Percentiles rank a stretch among this genome's conserved stretches.
phyloP scores from a whole-genome alignment of 1,139 yeast genomes.

The Diutina catenulata region DNA sequence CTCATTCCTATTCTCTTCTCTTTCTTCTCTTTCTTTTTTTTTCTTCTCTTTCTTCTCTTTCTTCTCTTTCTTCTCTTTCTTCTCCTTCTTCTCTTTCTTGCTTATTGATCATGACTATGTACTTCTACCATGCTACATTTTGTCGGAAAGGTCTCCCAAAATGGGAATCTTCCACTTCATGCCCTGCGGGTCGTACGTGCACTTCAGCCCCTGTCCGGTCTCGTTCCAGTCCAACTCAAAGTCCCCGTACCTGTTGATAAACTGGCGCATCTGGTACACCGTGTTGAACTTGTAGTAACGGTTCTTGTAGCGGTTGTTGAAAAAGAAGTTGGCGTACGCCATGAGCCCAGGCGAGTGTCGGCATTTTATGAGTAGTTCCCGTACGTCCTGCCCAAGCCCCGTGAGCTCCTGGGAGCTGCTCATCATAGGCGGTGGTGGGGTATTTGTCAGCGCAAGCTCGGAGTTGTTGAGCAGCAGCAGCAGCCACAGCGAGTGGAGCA shows the following conservation, averaged over 20 bases:
- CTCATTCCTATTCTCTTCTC: too few species aligned
- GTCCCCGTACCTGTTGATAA: conserved; percentile 32
- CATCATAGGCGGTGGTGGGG: conserved; percentile 3
- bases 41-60: too few species aligned
- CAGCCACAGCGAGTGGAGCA: conserved; percentile 1
- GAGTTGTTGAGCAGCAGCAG: conserved; percentile 5
- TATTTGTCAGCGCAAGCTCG: background rate
- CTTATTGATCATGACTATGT: too few species aligned
- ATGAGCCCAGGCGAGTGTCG: conserved; percentile 5
- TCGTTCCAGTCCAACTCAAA: conserved; percentile 20
- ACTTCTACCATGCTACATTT: too few species aligned
- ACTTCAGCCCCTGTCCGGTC: conserved; percentile 10
- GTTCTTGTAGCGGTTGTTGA: conserved; percentile 21
- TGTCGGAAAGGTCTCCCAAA: conserved; percentile 14
- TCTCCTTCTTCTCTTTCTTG: too few species aligned
- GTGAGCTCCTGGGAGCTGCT: background rate
- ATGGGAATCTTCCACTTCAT: conserved; percentile 43
- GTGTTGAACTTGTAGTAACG: conserved; percentile 37
- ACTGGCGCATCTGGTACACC: conserved; percentile 34
- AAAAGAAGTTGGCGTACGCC: conserved; percentile 25
- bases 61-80: too few species aligned
- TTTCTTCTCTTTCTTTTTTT: too few species aligned
- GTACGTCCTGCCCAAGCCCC: conserved; percentile 3
- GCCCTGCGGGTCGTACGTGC: conserved; percentile 29
- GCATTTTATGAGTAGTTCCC: background rate